A percentile compares a stretch with the other conserved stretches of the same genome.
Evolutionary conservation across 2,329 filamentous ascomycete genomes (phyloP).

Genomic region (Xylariaceae sp.): DNA sequence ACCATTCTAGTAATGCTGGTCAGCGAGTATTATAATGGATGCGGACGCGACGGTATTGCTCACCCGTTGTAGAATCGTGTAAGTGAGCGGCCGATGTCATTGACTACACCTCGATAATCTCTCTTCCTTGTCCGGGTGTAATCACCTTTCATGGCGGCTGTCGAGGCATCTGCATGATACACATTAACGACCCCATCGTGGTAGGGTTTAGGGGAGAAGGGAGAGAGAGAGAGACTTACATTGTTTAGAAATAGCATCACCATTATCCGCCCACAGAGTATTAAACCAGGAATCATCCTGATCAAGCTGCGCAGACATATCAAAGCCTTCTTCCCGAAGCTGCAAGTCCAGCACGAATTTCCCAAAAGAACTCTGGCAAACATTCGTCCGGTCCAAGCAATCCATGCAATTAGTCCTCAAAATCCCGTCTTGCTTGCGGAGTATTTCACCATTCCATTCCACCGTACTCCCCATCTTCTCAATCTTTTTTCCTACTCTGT

Average conservation of each 20-base stretch:
- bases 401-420: conserved; percentile 99
- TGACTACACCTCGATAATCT: conserved; percentile 84
- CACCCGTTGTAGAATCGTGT: conserved; percentile 67
- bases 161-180: conserved; percentile 61
- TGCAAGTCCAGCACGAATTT: conserved; percentile 77
- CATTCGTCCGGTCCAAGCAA: conserved; percentile 91
- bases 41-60: conserved; percentile 23
- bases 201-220: background rate
- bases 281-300: conserved; percentile 91
- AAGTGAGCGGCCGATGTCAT: conserved; percentile 83
- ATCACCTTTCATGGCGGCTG: conserved; percentile 91
- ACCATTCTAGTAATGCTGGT: conserved; percentile 62
- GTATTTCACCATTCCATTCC: conserved; percentile 39
- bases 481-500: conserved; percentile 61
- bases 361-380: conserved; percentile 87
- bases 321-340: conserved; percentile 67
- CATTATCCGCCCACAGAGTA: conserved; percentile 93
- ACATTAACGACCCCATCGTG: conserved; percentile 2
- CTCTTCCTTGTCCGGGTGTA: conserved; percentile 89
- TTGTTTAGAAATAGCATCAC: conserved; percentile 89
- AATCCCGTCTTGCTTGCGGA: conserved; percentile 61
- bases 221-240: conserved; percentile 35
- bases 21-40: conserved; percentile 4
- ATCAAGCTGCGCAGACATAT: conserved; percentile 68
- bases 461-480: conserved; percentile 68